Conservation (phyloP, 441 rosid species). For the Codiaeum variegatum region DNA sequence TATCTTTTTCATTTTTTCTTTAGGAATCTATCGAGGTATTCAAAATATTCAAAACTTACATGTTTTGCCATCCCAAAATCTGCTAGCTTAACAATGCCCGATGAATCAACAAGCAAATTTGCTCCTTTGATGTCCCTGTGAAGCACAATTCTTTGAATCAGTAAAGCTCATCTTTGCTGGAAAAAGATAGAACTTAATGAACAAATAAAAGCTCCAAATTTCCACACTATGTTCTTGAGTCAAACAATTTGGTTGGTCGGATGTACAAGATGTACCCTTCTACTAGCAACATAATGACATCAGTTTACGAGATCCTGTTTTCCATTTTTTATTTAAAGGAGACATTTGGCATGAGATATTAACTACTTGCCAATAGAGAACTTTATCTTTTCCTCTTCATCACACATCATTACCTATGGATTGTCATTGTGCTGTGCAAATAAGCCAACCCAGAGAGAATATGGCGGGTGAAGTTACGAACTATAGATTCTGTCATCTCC, state of each 20-base stretch:
- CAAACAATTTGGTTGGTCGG: neutral
- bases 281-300: neutral
- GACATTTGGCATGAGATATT: neutral
- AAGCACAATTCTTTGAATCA: conserved; percentile 21
- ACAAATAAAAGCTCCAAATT: conserved; percentile 7
- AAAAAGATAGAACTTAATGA: conserved; percentile 12
- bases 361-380: neutral
- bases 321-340: conserved; percentile 6
- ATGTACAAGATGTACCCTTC: neutral
- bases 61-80: conserved; percentile 99
- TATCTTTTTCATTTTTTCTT: neutral
- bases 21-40: neutral
- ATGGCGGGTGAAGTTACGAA: conserved; percentile 90
- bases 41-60: conserved; percentile 36
- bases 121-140: conserved; percentile 95
- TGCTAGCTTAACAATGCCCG: conserved; percentile 94
- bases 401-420: conserved; percentile 57
- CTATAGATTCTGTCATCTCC: conserved; percentile 84
- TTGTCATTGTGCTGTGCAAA: conserved; percentile 80
- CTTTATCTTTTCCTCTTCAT: neutral
- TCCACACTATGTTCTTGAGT: neutral
- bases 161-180: neutral
- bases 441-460: conserved; percentile 84
- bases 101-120: conserved; percentile 91
- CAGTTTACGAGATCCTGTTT: neutral